phyloP scores from a whole-genome alignment of 2,329 filamentous ascomycete genomes.

The Fusarium pseudocircinatum region DNA sequence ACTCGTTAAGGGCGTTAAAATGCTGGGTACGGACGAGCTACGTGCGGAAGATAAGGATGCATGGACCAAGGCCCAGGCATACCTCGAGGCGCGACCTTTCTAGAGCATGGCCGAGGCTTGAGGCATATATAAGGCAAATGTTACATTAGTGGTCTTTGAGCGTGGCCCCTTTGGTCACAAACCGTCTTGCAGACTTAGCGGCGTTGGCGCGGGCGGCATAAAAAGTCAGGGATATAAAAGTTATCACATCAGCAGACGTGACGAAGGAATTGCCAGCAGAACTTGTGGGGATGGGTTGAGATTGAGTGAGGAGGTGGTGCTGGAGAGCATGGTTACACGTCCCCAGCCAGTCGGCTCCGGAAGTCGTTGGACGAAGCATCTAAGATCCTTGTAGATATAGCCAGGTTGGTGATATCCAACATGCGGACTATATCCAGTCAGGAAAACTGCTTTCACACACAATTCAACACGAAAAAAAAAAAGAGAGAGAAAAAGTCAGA shows the following conservation, averaged over 20 bases:
- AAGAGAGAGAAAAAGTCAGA: not conserved
- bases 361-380: slow-evolving; percentile 5
- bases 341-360: slow-evolving; percentile 2
- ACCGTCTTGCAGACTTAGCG: slow-evolving; percentile 37
- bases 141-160: slow-evolving; percentile 34
- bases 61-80: slow-evolving; percentile 66
- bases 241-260: slow-evolving; percentile 37
- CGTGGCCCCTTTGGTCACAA: slow-evolving; percentile 37
- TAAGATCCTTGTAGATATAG: slow-evolving; percentile 8
- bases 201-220: slow-evolving; percentile 42
- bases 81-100: slow-evolving; percentile 58
- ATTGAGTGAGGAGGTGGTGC: not conserved
- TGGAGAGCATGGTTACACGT: slow-evolving; percentile 2
- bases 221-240: slow-evolving; percentile 37
- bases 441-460: slow-evolving; percentile 11
- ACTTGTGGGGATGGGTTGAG: slow-evolving; percentile 34
- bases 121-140: slow-evolving; percentile 31
- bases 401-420: slow-evolving; percentile 8
- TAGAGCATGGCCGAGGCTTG: slow-evolving; percentile 35
- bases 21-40: slow-evolving; percentile 60
- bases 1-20: slow-evolving; percentile 66
- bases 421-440: slow-evolving; percentile 21
- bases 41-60: slow-evolving; percentile 56
- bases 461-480: not conserved
- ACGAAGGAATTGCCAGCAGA: slow-evolving; percentile 28